Percentiles rank a stretch among this genome's conserved stretches.
Conservation (phyloP, 2,329 filamentous ascomycete genomes). For the Polychaeton citri region DNA sequence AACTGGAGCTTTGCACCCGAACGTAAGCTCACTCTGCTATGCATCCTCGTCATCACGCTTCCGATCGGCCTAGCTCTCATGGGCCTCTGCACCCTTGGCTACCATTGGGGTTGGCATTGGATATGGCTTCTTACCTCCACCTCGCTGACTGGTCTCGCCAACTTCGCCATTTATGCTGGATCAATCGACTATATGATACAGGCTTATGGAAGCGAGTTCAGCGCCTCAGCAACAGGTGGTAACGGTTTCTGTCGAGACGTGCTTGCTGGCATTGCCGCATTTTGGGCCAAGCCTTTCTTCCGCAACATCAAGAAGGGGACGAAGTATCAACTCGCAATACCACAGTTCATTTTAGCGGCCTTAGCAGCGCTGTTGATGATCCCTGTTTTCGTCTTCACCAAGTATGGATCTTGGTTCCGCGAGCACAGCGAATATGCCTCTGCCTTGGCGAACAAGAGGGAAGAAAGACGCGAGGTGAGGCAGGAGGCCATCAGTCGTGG, state of each 20-base stretch:
- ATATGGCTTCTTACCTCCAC: conserved; percentile 53
- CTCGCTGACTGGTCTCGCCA: conserved; percentile 56
- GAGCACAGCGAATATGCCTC: conserved; percentile 36
- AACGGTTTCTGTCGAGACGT: conserved; percentile 65
- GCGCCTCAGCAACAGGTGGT: conserved; percentile 61
- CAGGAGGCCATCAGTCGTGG: not conserved
- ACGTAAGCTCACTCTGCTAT: conserved; percentile 50
- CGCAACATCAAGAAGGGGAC: conserved; percentile 12
- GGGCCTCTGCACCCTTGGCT: conserved; percentile 53
- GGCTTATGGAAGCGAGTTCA: conserved; percentile 54
- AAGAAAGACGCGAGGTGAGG: conserved; percentile 8
- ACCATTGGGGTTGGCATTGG: conserved; percentile 45
- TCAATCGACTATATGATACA: conserved; percentile 51
- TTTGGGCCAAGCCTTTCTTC: conserved; percentile 47
- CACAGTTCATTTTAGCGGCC: conserved; percentile 40
- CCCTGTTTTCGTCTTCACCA: conserved; percentile 44
- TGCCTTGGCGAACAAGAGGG: conserved; percentile 22
- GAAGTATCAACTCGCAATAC: conserved; percentile 27
- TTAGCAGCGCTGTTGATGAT: conserved; percentile 38
- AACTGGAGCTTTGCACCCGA: conserved; percentile 41
- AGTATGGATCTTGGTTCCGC: conserved; percentile 27
- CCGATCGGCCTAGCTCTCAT: conserved; percentile 59
- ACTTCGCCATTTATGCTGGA: conserved; percentile 28
- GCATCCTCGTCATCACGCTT: conserved; percentile 47
- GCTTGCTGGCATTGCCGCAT: conserved; percentile 56